phyloP scores from a whole-genome alignment of 352 stramenopile species.

The Globisporangium middletonii region DNA sequence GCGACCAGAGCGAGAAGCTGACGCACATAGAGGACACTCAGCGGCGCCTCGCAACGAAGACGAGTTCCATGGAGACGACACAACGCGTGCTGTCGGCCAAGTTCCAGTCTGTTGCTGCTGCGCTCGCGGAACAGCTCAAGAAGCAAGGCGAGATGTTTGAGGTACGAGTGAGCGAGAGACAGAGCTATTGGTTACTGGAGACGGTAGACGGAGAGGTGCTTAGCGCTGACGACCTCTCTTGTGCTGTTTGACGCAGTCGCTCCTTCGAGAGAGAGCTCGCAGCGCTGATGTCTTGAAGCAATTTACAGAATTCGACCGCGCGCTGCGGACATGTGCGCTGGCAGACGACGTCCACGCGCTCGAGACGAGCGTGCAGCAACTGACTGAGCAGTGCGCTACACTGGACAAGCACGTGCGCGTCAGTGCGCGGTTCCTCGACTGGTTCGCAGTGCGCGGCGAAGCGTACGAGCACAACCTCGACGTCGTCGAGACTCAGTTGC shows the following conservation, averaged over 20 bases:
- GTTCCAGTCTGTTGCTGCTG: conserved; percentile 21
- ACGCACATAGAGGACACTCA: conserved; percentile 16
- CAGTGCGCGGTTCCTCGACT: conserved; percentile 64
- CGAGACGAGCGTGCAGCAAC: not conserved
- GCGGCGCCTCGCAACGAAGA: conserved; percentile 14
- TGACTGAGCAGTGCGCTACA: conserved; percentile 17
- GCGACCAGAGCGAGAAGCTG: conserved; percentile 4
- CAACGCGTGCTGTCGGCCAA: conserved; percentile 30
- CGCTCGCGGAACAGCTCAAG: conserved; percentile 20
- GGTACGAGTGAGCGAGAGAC: conserved; percentile 11
- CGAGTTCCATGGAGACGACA: conserved; percentile 16
- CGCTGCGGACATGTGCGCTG: conserved; percentile 1
- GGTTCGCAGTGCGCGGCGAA: conserved; percentile 62
- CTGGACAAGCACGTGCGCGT: conserved; percentile 41
- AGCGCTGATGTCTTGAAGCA: conserved; percentile 14
- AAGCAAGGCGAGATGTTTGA: conserved; percentile 23
- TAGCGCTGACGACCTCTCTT: no score
- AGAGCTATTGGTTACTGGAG: not conserved
- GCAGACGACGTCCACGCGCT: conserved; percentile 15
- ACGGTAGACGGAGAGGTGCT: not conserved
- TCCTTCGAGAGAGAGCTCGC: conserved; percentile 17
- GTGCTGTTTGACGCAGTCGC: conserved; percentile 5
- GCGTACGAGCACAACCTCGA: conserved; percentile 71
- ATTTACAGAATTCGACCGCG: conserved; percentile 9
- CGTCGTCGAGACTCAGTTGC: conserved; percentile 59